Base-by-base conservation (phyloP, 495 filamentous ascomycete species). In the Corynascus novoguineensis region DNA sequence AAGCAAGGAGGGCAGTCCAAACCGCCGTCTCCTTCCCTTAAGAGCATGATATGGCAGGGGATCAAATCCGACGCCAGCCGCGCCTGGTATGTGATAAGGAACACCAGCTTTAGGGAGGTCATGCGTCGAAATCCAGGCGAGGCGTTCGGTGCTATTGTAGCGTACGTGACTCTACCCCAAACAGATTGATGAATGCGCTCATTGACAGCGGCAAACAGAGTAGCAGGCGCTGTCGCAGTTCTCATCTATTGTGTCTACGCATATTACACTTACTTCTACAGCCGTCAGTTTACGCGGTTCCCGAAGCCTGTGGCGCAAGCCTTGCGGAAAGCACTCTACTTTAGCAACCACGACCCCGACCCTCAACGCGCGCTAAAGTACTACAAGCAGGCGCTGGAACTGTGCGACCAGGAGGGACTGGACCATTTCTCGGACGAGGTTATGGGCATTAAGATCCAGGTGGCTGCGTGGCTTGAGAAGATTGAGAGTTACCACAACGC, bases 341-440 rank as follows among this genome's bases (percentile, higher is more conserved):
- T 88, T 72, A 88, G 83, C 64, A 88, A 96, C 64, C 79, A 84
- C 60, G 71, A 81, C 29, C 73, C 84, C 9, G 82, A 93, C 40
- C 83, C 86, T n/a, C 72, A 81, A 46, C 76, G 83, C 47, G 91
- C 93, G 2, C 71, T 95, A 37, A 85, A 87, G 52, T 86, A 90
- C 70, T 97, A 95, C 69, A 82, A 81, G 57, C 76, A 84, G 46
- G 93, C 92, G 3, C 69, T 97, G 40, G 73, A 78, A 57, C 75
- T 83, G 15, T 89, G 88, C 34, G 69, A 80, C 19, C 83, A 92
- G 64, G 60, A 86, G 40, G 81, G 82, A 0, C 83, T 99, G 74
- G 88, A 97, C 68, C 87, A 87, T 3, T 93, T 89, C 62, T 88
- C 86, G 3, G 87, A 96, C 57, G 93, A 96, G 64, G 82, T 97